These are phyloP conservation scores for Eragrostis curvula DNA, from an alignment of 176 grass and related monocot genomes.

Conservation along the genomic window DNA sequence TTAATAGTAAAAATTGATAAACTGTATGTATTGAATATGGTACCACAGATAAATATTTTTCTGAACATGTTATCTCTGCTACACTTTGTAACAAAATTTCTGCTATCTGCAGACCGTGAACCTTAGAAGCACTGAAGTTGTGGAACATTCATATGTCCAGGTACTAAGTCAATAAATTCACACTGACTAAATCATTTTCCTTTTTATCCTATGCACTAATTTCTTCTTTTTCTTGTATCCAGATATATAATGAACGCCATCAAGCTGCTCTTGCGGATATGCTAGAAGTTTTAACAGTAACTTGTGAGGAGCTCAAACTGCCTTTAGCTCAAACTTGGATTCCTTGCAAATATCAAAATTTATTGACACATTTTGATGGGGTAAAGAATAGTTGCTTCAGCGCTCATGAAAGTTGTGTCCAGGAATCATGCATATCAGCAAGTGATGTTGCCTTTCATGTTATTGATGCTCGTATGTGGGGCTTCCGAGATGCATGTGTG, in stretches of 20 bases:
- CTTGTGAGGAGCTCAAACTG: conserved; percentile 58
- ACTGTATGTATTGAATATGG: neutral
- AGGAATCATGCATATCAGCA: conserved; percentile 61
- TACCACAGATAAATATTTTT: too few species aligned
- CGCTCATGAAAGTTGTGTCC: conserved; percentile 53
- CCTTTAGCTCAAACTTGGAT: conserved; percentile 82
- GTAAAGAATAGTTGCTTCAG: conserved; percentile 49
- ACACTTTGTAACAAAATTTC: neutral
- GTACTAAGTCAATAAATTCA: conserved; percentile 8
- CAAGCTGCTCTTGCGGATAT: conserved; percentile 66
- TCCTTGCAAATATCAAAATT: conserved; percentile 47
- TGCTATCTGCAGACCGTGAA: conserved; percentile 59
- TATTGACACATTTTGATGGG: conserved; percentile 54
- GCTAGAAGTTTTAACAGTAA: conserved; percentile 51
- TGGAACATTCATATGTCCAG: conserved; percentile 48
- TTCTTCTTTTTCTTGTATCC: neutral
- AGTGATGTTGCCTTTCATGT: conserved; percentile 65
- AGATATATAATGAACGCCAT: conserved; percentile 67
- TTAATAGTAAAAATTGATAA: neutral
- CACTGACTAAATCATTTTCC: neutral
- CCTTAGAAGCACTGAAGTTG: conserved; percentile 61
- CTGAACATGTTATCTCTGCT: neutral
- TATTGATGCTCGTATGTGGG: conserved; percentile 61
- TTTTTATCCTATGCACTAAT: neutral
- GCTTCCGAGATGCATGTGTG: conserved; percentile 72